Base-by-base conservation (phyloP, 163 green algal genomes). In the Scenedesmus sp. region DNA sequence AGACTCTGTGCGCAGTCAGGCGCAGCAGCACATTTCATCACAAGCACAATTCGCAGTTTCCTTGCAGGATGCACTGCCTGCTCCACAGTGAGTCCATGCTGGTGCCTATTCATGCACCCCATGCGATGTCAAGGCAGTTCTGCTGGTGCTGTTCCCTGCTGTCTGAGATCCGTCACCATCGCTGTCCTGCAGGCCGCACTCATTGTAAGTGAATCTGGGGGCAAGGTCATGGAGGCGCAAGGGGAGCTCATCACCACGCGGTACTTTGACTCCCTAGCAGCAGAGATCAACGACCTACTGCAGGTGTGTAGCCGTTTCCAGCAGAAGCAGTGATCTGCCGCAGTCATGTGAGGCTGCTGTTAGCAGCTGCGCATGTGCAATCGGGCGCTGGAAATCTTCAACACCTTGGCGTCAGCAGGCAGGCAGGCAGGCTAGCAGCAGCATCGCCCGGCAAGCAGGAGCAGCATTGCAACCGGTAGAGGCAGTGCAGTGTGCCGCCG, bases 201-300 rank as follows among this genome's bases (percentile, higher is more conserved):
- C n/a, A 93, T 98, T 46, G 94, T 97, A 6, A 81, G 80, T 3
- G 87, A 93, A 40, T 97, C 89, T 83, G 91, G 30, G 20, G 96
- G 95, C 22, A 68, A n/a, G 1, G 85, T 97, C 26, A 84, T 95
- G 40, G 89, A 97, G 30, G 90, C 96, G 1, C 95, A 98, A 59
- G 97, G 97, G 7, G 98, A 99, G 92, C 94, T 99, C 20, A 95
- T 99, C 61, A 97, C 94, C 3, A 81, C 93, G 20, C 53, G 89
- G 16, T 99, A 98, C 92, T 98, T 99, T 93, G 95, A 98, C 44
- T 79, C 88, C n/a, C 87, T 99, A 26, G 96, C 96, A 3, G 92
- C 93, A 5, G 97, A 99, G 90, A 93, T 99, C 43, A 94, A 98
- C 35, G 96, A 98, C 35, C 81, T 94, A 56, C 95, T 99, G 83